Conservation (phyloP, 495 filamentous ascomycete genomes). For the Articulospora tetracladia region DNA sequence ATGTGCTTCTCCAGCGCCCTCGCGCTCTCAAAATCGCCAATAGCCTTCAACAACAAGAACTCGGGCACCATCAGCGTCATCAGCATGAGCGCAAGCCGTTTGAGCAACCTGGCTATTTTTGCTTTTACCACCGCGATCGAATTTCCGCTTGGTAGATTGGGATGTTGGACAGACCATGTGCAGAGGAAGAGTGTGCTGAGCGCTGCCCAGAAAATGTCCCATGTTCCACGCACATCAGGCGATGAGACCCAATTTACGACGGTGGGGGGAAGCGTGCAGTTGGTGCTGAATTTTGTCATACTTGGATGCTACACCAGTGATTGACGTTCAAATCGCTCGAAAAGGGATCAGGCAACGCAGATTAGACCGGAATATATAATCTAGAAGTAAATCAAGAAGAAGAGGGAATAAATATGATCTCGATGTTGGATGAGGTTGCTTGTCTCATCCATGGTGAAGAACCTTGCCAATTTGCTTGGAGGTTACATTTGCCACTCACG, state of each 20-base stretch:
- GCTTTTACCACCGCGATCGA: too few species aligned
- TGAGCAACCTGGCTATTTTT: too few species aligned
- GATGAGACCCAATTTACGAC: neutral
- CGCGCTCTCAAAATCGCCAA: neutral
- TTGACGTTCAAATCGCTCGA: too few species aligned
- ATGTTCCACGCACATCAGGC: neutral
- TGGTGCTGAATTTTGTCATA: neutral
- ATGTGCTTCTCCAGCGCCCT: neutral
- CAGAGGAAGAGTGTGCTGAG: neutral
- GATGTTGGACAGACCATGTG: conserved; percentile 1
- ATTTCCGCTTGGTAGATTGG: neutral
- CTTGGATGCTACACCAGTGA: too few species aligned
- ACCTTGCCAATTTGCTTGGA: too few species aligned
- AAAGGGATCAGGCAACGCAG: too few species aligned
- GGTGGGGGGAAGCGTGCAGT: neutral
- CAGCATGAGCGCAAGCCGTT: neutral
- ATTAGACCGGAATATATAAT: too few species aligned
- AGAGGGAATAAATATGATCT: too few species aligned
- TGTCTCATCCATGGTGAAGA: too few species aligned
- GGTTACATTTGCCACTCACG: too few species aligned
- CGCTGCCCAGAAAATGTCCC: neutral
- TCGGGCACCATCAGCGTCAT: neutral
- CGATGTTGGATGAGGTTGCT: too few species aligned
- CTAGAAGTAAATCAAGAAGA: too few species aligned
- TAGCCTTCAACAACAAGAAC: neutral